Conservation (phyloP, 495 filamentous ascomycete species). For the Choiromyces venosus region DNA sequence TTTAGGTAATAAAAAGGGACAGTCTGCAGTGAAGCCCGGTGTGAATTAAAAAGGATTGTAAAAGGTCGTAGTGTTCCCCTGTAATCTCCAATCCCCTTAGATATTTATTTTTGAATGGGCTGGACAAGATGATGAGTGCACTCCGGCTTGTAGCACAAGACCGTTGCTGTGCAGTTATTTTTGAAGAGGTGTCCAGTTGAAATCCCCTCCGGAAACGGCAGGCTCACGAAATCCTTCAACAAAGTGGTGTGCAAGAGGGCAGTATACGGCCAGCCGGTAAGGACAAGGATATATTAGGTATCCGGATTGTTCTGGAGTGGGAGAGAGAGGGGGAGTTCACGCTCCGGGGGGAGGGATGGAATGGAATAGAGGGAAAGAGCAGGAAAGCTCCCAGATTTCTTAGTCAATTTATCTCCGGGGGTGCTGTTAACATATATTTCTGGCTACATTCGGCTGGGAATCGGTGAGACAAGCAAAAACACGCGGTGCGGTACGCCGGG, state of each 20-base stretch:
- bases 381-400: background rate
- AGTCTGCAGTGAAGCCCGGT: conserved; percentile 6
- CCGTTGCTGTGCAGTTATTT: conserved; percentile 26
- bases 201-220: conserved; percentile 20
- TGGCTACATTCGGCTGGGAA: conserved; percentile 30
- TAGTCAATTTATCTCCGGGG: conserved; percentile 31
- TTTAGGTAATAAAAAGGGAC: conserved; percentile 4
- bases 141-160: conserved; percentile 20
- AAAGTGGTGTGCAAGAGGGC: conserved; percentile 9
- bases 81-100: conserved; percentile 10
- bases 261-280: conserved; percentile 36
- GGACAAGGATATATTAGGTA: conserved; percentile 20
- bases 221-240: conserved; percentile 10
- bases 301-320: conserved; percentile 9
- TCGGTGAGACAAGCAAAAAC: conserved; percentile 36
- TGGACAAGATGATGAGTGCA: conserved; percentile 12
- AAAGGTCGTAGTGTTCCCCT: conserved; percentile 12
- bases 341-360: background rate
- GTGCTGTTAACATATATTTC: conserved; percentile 34
- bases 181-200: conserved; percentile 34
- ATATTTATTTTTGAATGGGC: background rate
- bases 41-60: conserved; percentile 2
- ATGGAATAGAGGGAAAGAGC: background rate
- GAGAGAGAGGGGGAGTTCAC: background rate
- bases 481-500: conserved; percentile 19